Percentiles rank a stretch among this genome's conserved stretches.
Conservation (phyloP, 2,329 filamentous ascomycete species). For the Plenodomus tracheiphilus region DNA sequence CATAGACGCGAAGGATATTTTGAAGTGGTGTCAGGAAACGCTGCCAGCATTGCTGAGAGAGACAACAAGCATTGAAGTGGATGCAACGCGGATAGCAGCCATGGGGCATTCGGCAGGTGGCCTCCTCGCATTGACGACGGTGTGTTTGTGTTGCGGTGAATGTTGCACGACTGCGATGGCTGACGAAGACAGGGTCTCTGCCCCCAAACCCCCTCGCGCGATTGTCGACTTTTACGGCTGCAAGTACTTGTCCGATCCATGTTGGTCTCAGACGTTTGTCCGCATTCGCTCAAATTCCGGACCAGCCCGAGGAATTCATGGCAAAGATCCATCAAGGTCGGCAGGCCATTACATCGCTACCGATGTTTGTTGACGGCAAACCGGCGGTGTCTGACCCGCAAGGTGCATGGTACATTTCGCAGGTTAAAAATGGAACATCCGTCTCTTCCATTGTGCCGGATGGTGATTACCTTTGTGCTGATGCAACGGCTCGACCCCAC, state of each 20-base stretch:
- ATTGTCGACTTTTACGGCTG: slow-evolving; percentile 10
- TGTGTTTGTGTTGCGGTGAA: no score
- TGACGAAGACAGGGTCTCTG: not conserved
- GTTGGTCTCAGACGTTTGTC: slow-evolving; percentile 1
- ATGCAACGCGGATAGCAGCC: not conserved
- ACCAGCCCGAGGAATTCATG: not conserved
- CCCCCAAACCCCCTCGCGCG: slow-evolving; percentile 3
- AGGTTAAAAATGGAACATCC: slow-evolving; percentile 6
- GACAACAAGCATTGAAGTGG: not conserved
- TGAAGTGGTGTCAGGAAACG: no score
- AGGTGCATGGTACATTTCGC: slow-evolving; percentile 7
- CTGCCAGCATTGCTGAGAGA: not conserved
- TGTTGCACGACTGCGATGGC: no score
- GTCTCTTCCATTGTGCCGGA: no score
- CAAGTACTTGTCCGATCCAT: slow-evolving; percentile 2
- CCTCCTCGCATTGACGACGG: no score
- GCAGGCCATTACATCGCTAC: not conserved
- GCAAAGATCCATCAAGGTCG: slow-evolving; percentile 3
- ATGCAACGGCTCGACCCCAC: no score
- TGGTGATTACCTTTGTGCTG: no score
- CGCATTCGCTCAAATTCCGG: slow-evolving; percentile 1
- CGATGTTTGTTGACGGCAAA: slow-evolving; percentile 4
- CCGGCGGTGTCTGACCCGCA: slow-evolving; percentile 5
- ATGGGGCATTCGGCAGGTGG: not conserved
- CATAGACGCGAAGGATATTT: no score